Base-by-base conservation (phyloP, 1,284 basidiomycete genomes). In the Boletus subluridellus region DNA sequence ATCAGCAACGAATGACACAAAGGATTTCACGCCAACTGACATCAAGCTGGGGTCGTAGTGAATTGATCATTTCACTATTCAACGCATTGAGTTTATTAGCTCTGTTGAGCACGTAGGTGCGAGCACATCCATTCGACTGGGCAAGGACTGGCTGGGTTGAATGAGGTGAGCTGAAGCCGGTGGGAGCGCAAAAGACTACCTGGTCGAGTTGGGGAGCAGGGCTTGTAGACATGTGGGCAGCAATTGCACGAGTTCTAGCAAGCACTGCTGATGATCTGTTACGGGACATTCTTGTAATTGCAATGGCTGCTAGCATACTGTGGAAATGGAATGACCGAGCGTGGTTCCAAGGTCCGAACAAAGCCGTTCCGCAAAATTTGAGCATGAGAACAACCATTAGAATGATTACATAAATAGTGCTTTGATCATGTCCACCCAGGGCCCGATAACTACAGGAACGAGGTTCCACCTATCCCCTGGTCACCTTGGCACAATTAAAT, bases 71-170 rank as follows among this genome's bases (percentile, higher is more conserved):
- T 46, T 84, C 78, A 54, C 82, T 77, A 73, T 95, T 87, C 55
- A 99, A 81, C 2, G 94, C 88, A 77, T 99, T 99, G 48, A 94
- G 80, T 73, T 94, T 93, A 63, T 77, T 76, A 4, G 92, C 85
- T 54, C 95, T 82, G 72, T 98, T 96, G 58, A 98, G 83, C 39
- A 85, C 80, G 66, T 89, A 92, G 28, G 81, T 86, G 58, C 93
- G 81, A 45, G 86, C 69, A 52, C 80, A 77, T 50, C 83, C 78
- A 58, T 82, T 81, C 26, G 86, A 85, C 70, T 91, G 85, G 68
- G 92, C 91, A 52, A 85, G 74, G 37, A 94, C 86, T 45, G 81
- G 77, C 42, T 83, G 71, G 82, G 86, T 52, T 49, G 21, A 34
- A 50, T 58, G 45, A 56, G 58, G 10, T 54, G 51, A 55, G 35